Conservation (phyloP, 2,329 filamentous ascomycete genomes). For the Pestalotiopsis sp. region DNA sequence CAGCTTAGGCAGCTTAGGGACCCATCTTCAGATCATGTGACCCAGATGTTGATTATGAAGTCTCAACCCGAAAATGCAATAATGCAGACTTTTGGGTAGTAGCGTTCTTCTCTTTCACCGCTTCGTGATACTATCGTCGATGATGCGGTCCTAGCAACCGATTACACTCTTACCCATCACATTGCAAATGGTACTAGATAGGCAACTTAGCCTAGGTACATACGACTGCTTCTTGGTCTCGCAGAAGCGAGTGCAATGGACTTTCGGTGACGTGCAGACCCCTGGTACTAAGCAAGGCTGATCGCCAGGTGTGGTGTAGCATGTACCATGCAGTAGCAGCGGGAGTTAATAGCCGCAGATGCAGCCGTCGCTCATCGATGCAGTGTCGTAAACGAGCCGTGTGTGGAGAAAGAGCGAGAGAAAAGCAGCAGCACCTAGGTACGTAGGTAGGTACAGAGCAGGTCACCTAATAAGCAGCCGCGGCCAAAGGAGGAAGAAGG, state of each 20-base stretch:
- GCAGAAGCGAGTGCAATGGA: not conserved
- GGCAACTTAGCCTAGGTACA: not conserved
- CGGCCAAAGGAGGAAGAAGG: not conserved
- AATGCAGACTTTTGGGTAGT: not conserved
- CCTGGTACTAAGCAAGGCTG: not conserved
- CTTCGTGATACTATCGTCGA: not conserved
- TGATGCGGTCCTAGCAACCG: not conserved
- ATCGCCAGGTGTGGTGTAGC: not conserved
- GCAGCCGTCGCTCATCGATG: not conserved
- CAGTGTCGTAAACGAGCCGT: not conserved
- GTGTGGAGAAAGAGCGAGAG: not conserved
- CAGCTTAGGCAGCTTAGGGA: not conserved
- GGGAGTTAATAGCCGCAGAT: conserved; percentile 7
- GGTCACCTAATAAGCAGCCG: not conserved
- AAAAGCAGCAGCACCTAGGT: not conserved
- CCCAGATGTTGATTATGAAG: not conserved
- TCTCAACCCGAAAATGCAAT: not conserved
- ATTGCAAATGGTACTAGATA: not conserved
- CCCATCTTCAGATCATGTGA: conserved; percentile 5
- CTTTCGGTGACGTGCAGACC: not conserved
- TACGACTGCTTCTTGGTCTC: not conserved
- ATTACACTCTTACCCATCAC: not conserved
- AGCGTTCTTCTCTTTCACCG: conserved; percentile 1
- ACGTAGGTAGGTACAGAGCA: not conserved
- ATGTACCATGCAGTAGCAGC: not conserved